Conservation (phyloP, 2,329 filamentous ascomycete genomes). For the Tympanopsis confertula region DNA sequence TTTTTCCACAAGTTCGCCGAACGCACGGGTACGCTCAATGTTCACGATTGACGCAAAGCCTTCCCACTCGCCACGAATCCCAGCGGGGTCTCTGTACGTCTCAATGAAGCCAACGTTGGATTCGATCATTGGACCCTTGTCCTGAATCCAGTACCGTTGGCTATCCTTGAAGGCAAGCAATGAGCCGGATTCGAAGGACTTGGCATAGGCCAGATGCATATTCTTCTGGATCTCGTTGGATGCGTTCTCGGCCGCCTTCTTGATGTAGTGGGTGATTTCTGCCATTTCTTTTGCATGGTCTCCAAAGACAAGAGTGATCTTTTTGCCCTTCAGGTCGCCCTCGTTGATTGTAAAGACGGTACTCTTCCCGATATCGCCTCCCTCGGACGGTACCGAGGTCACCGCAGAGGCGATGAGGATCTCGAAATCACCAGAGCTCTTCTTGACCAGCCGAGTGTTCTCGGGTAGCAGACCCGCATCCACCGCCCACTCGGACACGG, state of each 20-base stretch:
- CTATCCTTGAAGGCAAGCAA: conserved; percentile 70
- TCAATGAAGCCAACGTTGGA: conserved; percentile 77
- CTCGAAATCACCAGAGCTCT: conserved; percentile 51
- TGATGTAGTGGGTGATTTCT: conserved; percentile 53
- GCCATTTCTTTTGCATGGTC: conserved; percentile 65
- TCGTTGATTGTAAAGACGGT: conserved; percentile 43
- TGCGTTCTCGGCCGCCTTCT: conserved; percentile 55
- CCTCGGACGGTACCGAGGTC: conserved; percentile 41
- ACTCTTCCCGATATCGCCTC: conserved; percentile 59
- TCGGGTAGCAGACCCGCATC: conserved; percentile 61
- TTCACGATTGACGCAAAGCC: conserved; percentile 50
- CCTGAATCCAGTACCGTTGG: conserved; percentile 71
- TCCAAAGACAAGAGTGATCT: conserved; percentile 61
- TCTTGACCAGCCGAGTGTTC: conserved; percentile 67
- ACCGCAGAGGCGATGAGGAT: conserved; percentile 63
- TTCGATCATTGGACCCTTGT: conserved; percentile 71
- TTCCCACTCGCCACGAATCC: conserved; percentile 74
- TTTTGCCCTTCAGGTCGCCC: conserved; percentile 53
- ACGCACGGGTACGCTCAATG: conserved; percentile 76
- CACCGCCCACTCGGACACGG: conserved; percentile 62
- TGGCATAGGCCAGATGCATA: conserved; percentile 64
- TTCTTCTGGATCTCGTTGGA: conserved; percentile 64
- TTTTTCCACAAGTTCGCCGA: conserved; percentile 70
- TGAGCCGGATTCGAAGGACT: conserved; percentile 65
- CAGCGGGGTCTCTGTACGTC: conserved; percentile 73